Evolutionary conservation across 2,329 filamentous ascomycete species (phyloP), one percentile per base, ranked within the genome.

Genomic region (Fusarium mexicanum): DNA sequence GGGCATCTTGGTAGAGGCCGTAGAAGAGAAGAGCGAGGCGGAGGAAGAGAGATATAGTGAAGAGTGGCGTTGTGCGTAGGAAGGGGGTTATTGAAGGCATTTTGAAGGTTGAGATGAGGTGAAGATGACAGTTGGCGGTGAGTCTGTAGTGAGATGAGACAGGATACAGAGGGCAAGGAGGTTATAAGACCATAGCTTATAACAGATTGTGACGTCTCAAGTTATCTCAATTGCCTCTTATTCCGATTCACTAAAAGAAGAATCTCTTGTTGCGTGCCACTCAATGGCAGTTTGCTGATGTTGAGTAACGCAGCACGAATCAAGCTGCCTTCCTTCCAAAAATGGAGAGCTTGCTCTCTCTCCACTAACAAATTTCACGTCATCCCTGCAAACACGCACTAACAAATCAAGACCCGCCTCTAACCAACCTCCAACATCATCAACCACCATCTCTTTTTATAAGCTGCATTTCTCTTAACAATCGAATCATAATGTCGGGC

Each of bases 1-100:
- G 88, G 69, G 94, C 92, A 84, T 99, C 96, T 85, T 99, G 96
- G 87, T 94, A 95, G 69, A 94, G 89, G 67, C 96, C 96, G 82
- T 98, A 98, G 78, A 97, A 81, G 57, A 98, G 89, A 72, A 99
- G 91, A 38, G 86, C 81, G 11, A 90, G 80, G 69, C 96, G 94
- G 31, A 99, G 88, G 54, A 91, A 78, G 61, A 91, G 85, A 58
- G 90, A 86, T 18, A 88, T 81, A 61, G 84, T 72, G 81, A 92
- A 90, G 77, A 93, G 87, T 14, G 87, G 86, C 16, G 71, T 33
- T 41, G 82, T 83, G 44, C 78, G 77, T 29, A 84, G 76, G 59
- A 84, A 78, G 31, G 77, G 58, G 10, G 74, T 51, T 64, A 79
- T 53, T 26, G 72, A 77, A 35, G 69, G 64, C 77, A 78, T 78